Evolutionary conservation across 2,329 filamentous ascomycete species (phyloP), one percentile per base, ranked within the genome.

Genomic region (Colletotrichum brevisporum): DNA sequence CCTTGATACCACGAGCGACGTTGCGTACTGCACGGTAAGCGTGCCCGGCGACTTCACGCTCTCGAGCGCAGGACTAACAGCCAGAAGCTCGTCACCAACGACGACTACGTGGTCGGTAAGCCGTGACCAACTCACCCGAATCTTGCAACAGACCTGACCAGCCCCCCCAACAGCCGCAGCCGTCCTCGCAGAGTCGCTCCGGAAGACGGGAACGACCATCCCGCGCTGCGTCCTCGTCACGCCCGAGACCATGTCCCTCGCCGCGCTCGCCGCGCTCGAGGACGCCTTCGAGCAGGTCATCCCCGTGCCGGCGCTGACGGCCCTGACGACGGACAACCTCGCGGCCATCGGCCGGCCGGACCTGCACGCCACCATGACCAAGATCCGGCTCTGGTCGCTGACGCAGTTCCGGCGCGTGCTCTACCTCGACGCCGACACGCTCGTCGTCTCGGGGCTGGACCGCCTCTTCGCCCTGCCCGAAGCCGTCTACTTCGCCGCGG

Each of bases 341-440:
- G 88, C 87, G 78, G 82, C 92, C 65, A 92, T 93, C 89, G 86
- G 89, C 71, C 87, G 91, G 24, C 86, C 88, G 43, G 90, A 92
- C 75, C 83, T 93, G 27, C 83, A 89, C 68, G 88, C 89, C 55
- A 88, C 90, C 54, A 92, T 92, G 76, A 92, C 91, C 45, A 93
- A 93, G 79, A 90, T 92, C 74, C 86, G 90, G 65, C 82, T 93
- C 13, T 92, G 91, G 91, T 85, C 88, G 60, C 88, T 91, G 58
- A 88, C 87, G 1, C 83, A 89, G 67, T 93, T 92, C 52, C 67
- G 63, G 0, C 73, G 78, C 0, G 80, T 85, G 1, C 72, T 82
- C 12, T 88, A 90, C 54, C 77, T 85, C 1, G 83, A 93, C 76
- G 90, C 90, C 10, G 91, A 94, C 75, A 83, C 88, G 27, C 87